Evolutionary conservation across 1,139 yeast species (phyloP).

Genomic region (Scheffersomyces titani): DNA sequence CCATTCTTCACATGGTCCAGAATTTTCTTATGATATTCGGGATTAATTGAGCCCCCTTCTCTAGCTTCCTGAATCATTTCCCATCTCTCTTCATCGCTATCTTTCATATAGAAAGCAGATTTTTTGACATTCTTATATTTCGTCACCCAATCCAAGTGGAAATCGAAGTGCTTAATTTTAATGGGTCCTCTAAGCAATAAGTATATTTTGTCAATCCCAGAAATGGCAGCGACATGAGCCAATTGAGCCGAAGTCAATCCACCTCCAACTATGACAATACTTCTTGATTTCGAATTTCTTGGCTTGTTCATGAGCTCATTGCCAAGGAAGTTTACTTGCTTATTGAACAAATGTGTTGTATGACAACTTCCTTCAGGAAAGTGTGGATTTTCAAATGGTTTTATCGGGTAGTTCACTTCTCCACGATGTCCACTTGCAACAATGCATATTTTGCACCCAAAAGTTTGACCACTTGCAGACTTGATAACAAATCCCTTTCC

Average conservation of each 20-base stretch:
- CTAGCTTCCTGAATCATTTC: slow-evolving; percentile 46
- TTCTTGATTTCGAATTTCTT: slow-evolving; percentile 13
- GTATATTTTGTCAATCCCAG: slow-evolving; percentile 33
- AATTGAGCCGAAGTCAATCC: slow-evolving; percentile 52
- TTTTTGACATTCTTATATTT: slow-evolving; percentile 46
- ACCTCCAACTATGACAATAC: slow-evolving; percentile 47
- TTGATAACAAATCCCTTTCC: slow-evolving; percentile 33
- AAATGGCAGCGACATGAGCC: slow-evolving; percentile 38
- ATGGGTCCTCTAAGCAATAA: slow-evolving; percentile 41
- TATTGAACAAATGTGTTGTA: slow-evolving; percentile 41
- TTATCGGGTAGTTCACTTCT: slow-evolving; percentile 33
- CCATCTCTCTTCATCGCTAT: slow-evolving; percentile 42
- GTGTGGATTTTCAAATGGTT: slow-evolving; percentile 23
- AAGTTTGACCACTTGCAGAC: slow-evolving; percentile 27
- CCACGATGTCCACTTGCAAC: slow-evolving; percentile 48
- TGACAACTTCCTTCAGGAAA: slow-evolving; percentile 40
- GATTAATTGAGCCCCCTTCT: slow-evolving; percentile 52
- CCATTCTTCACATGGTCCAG: slow-evolving; percentile 32
- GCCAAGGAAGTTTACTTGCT: slow-evolving; percentile 24
- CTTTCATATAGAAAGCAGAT: slow-evolving; percentile 44
- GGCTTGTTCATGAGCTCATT: slow-evolving; percentile 17
- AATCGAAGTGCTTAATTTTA: slow-evolving; percentile 51
- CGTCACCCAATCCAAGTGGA: slow-evolving; percentile 55
- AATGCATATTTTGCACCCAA: slow-evolving; percentile 38
- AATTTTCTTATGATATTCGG: slow-evolving; percentile 41